Conservation (phyloP, 768 basidiomycete genomes). For the Crepidotus variabilis region DNA sequence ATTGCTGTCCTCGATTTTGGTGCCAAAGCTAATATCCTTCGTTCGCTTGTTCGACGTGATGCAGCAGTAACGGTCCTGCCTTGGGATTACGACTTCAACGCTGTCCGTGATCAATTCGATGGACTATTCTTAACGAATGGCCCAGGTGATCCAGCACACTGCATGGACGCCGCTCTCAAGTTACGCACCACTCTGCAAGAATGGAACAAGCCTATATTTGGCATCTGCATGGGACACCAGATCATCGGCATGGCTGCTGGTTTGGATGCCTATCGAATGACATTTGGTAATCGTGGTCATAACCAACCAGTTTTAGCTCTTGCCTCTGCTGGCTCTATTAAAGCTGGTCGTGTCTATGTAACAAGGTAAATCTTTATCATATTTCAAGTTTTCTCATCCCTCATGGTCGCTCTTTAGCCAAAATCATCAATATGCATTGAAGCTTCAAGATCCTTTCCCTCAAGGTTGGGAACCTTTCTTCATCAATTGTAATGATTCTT, state of each 20-base stretch:
- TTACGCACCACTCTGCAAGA: slow-evolving; percentile 80
- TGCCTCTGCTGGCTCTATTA: slow-evolving; percentile 90
- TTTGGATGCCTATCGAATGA: slow-evolving; percentile 96
- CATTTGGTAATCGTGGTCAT: slow-evolving; percentile 98
- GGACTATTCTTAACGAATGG: slow-evolving; percentile 97
- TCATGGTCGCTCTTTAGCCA: slow-evolving; percentile 43
- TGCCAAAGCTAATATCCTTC: slow-evolving; percentile 95
- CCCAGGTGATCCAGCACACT: slow-evolving; percentile 89
- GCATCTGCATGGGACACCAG: slow-evolving; percentile 99
- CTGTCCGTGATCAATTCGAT: slow-evolving; percentile 85
- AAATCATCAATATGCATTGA: slow-evolving; percentile 99
- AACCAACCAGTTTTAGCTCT: slow-evolving; percentile 98
- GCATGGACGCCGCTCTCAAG: slow-evolving; percentile 78
- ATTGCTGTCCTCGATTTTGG: slow-evolving; percentile 98
- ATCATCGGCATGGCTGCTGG: slow-evolving; percentile 97
- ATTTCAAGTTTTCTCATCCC: slow-evolving; percentile 1
- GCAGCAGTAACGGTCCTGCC: slow-evolving; percentile 94
- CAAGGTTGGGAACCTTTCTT: slow-evolving; percentile 98
- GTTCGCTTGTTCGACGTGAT: slow-evolving; percentile 85
- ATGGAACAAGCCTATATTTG: slow-evolving; percentile 94
- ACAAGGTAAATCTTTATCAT: slow-evolving; percentile 58
- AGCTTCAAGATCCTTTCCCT: slow-evolving; percentile 92
- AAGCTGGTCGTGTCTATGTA: slow-evolving; percentile 94
- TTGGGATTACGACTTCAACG: slow-evolving; percentile 97
- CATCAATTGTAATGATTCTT: slow-evolving; percentile 99